Evolutionary conservation across 164 flowering plant genomes (phyloP), one percentile per base, ranked within the genome.

Genomic region (Annona cherimola): DNA sequence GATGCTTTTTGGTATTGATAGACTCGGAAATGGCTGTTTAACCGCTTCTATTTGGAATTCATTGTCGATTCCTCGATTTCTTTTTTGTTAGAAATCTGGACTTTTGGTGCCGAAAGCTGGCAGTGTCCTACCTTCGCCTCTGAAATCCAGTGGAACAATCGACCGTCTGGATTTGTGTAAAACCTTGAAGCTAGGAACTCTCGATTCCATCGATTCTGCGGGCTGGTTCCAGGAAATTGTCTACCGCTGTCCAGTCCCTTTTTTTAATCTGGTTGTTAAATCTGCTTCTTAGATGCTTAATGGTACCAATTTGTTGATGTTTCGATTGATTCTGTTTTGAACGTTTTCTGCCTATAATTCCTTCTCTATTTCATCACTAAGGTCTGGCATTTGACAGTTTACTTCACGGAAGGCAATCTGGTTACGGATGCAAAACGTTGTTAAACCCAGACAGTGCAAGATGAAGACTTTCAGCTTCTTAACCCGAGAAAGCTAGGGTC

Each of bases 21-120:
- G 67, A 44, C 44, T 63, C 67, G 4, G 40, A 20, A 43, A 43
- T 54, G 69, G 26, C 45, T 42, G 43, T 63, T 63, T 63, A 20
- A 61, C 54, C 11, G 54, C n/a, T 66, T 76, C 69, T 71, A 67
- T 42, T 18, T 65, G 45, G 71, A 46, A 46, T 14, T 20, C 14
- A 16, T 50, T 50, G 14, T 11, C 18, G 57, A 50, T 68, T 66
- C 39, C 26, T 42, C n/a, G 44, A 20, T 55, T 66, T 26, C 65
- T n/a, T 61, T 45, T 26, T 4, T 73, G 59, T 68, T 11, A 26
- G 41, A 46, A 46, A 68, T 45, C 60, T 46, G 45, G 35, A 14
- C 19, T 40, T 5, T 42, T 0, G 4, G 12, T 2, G 40, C 42
- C 12, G 35, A 20, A 60, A 61, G 46, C 66, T 1, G 20, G 61